Evolutionary conservation across 2,329 filamentous ascomycete genomes (phyloP).

Genomic region (Colletotrichum plurivorum): DNA sequence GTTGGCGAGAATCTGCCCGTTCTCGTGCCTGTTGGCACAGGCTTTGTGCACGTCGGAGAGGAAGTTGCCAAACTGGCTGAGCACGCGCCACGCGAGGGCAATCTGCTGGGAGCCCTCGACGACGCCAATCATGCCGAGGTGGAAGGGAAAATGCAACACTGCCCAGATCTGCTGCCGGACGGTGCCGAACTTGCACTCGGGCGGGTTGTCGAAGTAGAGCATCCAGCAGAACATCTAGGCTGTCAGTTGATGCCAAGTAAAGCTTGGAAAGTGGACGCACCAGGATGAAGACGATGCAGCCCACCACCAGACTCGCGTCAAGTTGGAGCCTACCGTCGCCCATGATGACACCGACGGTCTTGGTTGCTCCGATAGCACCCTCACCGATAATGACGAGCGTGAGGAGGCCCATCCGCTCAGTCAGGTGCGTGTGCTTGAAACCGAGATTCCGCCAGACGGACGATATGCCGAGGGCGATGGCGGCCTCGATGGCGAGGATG

Average conservation of each 20-base stretch:
- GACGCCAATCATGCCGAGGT: constrained; percentile 68
- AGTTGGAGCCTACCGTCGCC: constrained; percentile 21
- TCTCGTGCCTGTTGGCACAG: constrained; percentile 24
- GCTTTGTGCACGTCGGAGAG: constrained; percentile 11
- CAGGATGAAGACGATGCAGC: constrained; percentile 40
- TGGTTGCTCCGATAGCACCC: constrained; percentile 69
- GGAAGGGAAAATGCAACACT: constrained; percentile 68
- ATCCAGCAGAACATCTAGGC: constrained; percentile 61
- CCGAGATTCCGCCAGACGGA: constrained; percentile 63
- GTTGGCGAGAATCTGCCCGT: constrained; percentile 18
- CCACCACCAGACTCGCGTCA: constrained; percentile 20
- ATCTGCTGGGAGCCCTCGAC: constrained; percentile 68
- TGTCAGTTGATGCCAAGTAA: background rate
- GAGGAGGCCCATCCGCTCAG: constrained; percentile 70
- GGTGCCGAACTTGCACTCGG: constrained; percentile 63
- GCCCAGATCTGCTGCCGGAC: constrained; percentile 68
- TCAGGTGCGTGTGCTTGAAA: constrained; percentile 70
- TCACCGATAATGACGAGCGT: constrained; percentile 73
- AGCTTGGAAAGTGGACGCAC: background rate
- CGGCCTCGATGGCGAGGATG: constrained; percentile 62
- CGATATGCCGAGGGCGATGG: constrained; percentile 62
- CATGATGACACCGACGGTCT: constrained; percentile 49
- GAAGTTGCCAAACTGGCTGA: constrained; percentile 29
- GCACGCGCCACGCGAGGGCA: constrained; percentile 36
- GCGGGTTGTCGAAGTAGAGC: constrained; percentile 70